phyloP scores from a whole-genome alignment of 1,139 yeast genomes.

The Debaryomyces coudertii region DNA sequence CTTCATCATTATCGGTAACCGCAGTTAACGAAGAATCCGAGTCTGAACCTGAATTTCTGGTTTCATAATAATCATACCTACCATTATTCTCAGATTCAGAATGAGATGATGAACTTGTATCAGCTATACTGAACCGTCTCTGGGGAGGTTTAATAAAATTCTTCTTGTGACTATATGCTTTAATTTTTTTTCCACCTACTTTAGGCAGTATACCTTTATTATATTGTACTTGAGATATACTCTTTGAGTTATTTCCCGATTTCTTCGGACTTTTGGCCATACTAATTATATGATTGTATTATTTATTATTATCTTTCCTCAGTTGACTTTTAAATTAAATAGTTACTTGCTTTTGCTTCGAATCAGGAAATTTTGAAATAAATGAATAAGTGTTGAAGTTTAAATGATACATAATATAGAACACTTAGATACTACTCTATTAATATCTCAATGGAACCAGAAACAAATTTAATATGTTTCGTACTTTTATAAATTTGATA shows the following conservation, averaged over 20 bases:
- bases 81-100: conserved; percentile 26
- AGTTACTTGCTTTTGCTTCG: conserved; percentile 4
- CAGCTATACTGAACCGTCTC: conserved; percentile 49
- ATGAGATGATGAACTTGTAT: conserved; percentile 37
- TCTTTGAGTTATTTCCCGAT: conserved; percentile 11
- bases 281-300: conserved; percentile 3
- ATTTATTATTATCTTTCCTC: neutral
- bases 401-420: conserved; percentile 9
- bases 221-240: conserved; percentile 1
- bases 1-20: conserved; percentile 39
- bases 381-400: neutral
- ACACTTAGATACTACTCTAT: conserved; percentile 2
- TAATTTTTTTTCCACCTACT: conserved; percentile 41
- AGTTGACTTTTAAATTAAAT: neutral
- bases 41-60: conserved; percentile 21
- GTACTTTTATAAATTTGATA: neutral
- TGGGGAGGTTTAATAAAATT: conserved; percentile 13
- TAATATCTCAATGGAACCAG: conserved; percentile 4
- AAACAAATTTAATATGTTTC: conserved; percentile 4
- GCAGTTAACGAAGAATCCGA: conserved; percentile 47
- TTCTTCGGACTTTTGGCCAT: conserved; percentile 41
- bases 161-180: conserved; percentile 22
- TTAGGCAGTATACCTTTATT: conserved; percentile 2
- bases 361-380: conserved; percentile 10
- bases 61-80: conserved; percentile 16